Evolutionary conservation across 345 rosid species (phyloP).

Genomic region (Mangifera indica): DNA sequence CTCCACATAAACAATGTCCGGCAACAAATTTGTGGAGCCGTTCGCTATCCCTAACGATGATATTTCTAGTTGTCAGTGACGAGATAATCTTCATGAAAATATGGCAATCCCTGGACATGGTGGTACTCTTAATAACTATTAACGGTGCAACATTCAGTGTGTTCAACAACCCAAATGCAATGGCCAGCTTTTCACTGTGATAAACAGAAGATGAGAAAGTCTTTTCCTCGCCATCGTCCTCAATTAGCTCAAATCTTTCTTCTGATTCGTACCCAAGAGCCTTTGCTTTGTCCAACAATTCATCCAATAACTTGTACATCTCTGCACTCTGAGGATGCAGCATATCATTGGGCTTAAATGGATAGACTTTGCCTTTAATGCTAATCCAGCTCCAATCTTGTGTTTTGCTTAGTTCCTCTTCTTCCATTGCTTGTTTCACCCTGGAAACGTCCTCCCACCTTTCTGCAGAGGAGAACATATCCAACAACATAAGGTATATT

Average conservation of each 20-base stretch:
- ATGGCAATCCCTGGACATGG: slow-evolving; percentile 53
- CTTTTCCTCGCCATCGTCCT: slow-evolving; percentile 21
- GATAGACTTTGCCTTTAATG: slow-evolving; percentile 37
- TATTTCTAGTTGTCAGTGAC: slow-evolving; percentile 28
- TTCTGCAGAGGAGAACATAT: slow-evolving; percentile 32
- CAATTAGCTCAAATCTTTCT: slow-evolving; percentile 12
- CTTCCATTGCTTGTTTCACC: slow-evolving; percentile 39
- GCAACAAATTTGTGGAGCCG: slow-evolving; percentile 48
- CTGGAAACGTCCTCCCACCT: slow-evolving; percentile 43
- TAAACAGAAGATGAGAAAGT: slow-evolving; percentile 23
- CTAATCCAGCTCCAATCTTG: slow-evolving; percentile 59
- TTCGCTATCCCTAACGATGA: slow-evolving; percentile 48
- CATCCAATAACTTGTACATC: slow-evolving; percentile 29
- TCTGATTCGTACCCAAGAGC: slow-evolving; percentile 24
- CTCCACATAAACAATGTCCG: slow-evolving; percentile 53
- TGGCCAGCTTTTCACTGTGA: slow-evolving; percentile 51
- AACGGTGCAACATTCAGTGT: slow-evolving; percentile 29
- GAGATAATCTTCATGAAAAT: slow-evolving; percentile 44
- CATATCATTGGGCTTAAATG: slow-evolving; percentile 34
- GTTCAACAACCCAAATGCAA: slow-evolving; percentile 51
- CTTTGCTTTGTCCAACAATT: slow-evolving; percentile 35
- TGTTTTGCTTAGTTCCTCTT: slow-evolving; percentile 24
- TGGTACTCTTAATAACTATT: slow-evolving; percentile 35
- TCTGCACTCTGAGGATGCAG: slow-evolving; percentile 22
- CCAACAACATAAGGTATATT: slow-evolving; percentile 32